phyloP scores from a whole-genome alignment of 805 yeast genomes.

The Myxozyma mucilagina region DNA sequence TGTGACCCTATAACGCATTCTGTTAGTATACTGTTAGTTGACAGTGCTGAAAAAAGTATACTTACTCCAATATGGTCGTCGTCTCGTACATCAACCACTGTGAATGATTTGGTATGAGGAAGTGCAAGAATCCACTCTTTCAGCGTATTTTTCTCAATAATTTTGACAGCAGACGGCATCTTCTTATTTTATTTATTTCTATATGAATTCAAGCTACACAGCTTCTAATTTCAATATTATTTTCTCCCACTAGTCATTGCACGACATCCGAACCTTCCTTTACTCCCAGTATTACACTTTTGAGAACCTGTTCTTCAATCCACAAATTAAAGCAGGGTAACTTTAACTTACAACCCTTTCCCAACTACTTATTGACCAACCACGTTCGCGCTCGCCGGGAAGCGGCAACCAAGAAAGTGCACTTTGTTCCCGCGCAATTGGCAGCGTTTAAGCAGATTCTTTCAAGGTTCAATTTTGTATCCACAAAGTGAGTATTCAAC shows the following conservation, averaged over 20 bases:
- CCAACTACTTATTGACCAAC: conserved; percentile 1
- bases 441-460: not conserved
- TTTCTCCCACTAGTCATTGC: not conserved
- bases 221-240: not conserved
- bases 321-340: not conserved
- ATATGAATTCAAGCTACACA: not conserved
- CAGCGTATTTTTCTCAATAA: conserved; percentile 17
- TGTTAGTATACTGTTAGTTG: not conserved
- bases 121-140: conserved; percentile 18
- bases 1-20: conserved; percentile 51
- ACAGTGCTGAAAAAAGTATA: conserved; percentile 24
- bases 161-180: conserved; percentile 1
- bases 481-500: not conserved
- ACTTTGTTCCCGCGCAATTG: not conserved
- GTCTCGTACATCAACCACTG: conserved; percentile 82
- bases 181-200: not conserved
- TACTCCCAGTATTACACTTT: not conserved
- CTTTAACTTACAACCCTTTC: not conserved
- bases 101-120: conserved; percentile 15
- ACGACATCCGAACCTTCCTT: not conserved
- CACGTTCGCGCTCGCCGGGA: conserved; percentile 6
- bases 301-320: too few relatives aligned
- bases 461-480: not conserved
- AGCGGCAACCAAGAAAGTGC: not conserved
- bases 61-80: conserved; percentile 72